Evolutionary conservation across 2,329 filamentous ascomycete species (phyloP).

Genomic region (Colletotrichum sojae): DNA sequence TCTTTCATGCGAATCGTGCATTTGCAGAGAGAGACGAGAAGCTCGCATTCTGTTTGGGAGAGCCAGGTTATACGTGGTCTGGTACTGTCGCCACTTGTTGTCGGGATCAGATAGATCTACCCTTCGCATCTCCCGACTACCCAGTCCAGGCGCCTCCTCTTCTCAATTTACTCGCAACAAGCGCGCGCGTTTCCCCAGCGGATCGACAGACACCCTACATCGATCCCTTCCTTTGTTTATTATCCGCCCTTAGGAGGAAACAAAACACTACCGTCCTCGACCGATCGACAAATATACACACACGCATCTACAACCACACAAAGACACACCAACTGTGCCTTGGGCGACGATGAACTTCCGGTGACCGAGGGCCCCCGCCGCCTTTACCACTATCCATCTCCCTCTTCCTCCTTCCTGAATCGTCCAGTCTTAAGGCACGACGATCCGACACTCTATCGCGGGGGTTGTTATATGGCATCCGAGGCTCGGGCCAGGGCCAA

Average conservation of each 20-base stretch:
- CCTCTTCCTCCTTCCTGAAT: background rate
- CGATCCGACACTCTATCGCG: background rate
- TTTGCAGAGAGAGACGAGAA: constrained; percentile 6
- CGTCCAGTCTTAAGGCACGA: background rate
- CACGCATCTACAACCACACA: too few species aligned
- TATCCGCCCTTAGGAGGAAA: constrained; percentile 1
- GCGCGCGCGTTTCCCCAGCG: constrained; percentile 11
- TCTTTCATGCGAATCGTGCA: constrained; percentile 24
- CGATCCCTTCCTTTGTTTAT: constrained; percentile 23
- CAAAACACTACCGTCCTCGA: constrained; percentile 12
- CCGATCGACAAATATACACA: too few species aligned
- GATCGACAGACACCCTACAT: constrained; percentile 35
- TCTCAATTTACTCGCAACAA: constrained; percentile 27
- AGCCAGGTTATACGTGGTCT: too few species aligned
- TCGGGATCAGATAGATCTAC: background rate
- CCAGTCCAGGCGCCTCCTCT: constrained; percentile 17
- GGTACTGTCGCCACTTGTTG: too few species aligned
- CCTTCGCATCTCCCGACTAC: constrained; percentile 2
- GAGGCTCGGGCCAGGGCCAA: constrained; percentile 41
- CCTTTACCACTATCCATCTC: background rate
- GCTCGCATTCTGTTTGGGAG: background rate
- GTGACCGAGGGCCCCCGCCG: constrained; percentile 12
- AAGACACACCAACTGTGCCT: background rate
- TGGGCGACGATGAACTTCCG: constrained; percentile 27
- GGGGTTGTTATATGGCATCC: constrained; percentile 32